Conservation (phyloP, 2,329 filamentous ascomycete genomes). For the Pezicula carpinea region DNA sequence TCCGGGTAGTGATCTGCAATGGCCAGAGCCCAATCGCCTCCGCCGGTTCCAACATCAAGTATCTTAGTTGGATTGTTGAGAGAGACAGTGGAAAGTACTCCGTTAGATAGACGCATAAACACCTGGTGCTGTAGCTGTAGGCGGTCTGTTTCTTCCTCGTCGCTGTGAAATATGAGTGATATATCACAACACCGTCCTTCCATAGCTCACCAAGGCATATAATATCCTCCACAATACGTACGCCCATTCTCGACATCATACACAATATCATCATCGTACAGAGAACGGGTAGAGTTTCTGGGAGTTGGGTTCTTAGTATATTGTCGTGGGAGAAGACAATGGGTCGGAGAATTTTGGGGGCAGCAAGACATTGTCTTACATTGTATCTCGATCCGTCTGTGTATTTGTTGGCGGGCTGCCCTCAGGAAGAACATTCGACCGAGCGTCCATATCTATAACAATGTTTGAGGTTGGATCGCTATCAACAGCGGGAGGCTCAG, state of each 20-base stretch:
- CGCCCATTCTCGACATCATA: conserved; percentile 44
- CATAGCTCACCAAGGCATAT: conserved; percentile 16
- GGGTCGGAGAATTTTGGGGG: not conserved
- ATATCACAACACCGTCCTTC: no score
- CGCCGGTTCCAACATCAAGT: conserved; percentile 49
- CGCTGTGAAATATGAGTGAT: conserved; percentile 9
- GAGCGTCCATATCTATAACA: conserved; percentile 4
- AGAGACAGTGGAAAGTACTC: conserved; percentile 23
- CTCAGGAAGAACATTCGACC: not conserved
- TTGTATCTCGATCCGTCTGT: conserved; percentile 15
- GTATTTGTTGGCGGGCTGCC: conserved; percentile 8
- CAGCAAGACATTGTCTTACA: conserved; percentile 11
- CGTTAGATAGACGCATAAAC: conserved; percentile 20
- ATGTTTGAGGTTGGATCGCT: not conserved
- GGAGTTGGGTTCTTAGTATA: not conserved
- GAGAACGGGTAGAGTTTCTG: conserved; percentile 27
- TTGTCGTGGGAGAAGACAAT: not conserved
- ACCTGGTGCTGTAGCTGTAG: conserved; percentile 23
- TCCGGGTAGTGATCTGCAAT: conserved; percentile 46
- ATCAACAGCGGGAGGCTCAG: not conserved
- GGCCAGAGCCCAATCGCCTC: conserved; percentile 59
- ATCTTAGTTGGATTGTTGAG: conserved; percentile 36
- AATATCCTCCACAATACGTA: conserved; percentile 43
- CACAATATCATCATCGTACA: conserved; percentile 24
- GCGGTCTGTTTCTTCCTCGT: conserved; percentile 27